Evolutionary conservation across 1,284 basidiomycete genomes (phyloP).

Genomic region (Neotropicomus parvogracilis): DNA sequence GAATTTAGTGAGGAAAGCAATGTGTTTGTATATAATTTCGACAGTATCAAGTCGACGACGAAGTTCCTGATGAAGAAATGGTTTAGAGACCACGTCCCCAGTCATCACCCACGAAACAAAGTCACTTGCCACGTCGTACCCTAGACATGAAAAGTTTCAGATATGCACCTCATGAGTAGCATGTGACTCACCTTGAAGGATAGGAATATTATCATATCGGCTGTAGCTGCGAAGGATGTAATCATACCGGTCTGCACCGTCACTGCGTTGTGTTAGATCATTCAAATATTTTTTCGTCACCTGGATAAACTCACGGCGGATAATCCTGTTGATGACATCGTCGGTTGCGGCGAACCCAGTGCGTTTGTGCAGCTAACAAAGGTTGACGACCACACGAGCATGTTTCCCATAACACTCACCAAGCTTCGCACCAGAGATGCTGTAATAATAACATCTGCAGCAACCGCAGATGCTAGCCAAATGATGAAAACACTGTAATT

Average conservation of each 20-base stretch:
- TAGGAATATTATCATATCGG: slow-evolving; percentile 17
- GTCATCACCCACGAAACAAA: too few relatives aligned
- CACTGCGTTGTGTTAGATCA: slow-evolving; percentile 4
- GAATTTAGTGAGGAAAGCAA: too few relatives aligned
- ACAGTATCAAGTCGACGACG: too few relatives aligned
- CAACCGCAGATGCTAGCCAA: slow-evolving; percentile 46
- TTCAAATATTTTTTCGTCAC: not conserved
- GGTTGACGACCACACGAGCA: not conserved
- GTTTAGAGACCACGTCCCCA: too few relatives aligned
- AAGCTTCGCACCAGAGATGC: slow-evolving; percentile 42
- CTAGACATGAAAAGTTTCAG: slow-evolving; percentile 2
- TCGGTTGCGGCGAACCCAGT: slow-evolving; percentile 19
- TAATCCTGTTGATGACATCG: slow-evolving; percentile 13
- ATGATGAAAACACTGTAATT: slow-evolving; percentile 40
- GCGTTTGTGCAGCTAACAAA: slow-evolving; percentile 12
- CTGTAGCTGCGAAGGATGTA: slow-evolving; percentile 12
- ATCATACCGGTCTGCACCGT: slow-evolving; percentile 23
- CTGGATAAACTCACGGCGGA: slow-evolving; percentile 11
- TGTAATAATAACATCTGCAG: slow-evolving; percentile 47
- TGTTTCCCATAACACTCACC: slow-evolving; percentile 29
- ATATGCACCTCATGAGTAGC: not conserved
- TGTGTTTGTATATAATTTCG: too few relatives aligned
- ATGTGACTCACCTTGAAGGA: slow-evolving; percentile 4
- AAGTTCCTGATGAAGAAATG: too few relatives aligned
- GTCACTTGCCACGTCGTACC: slow-evolving; percentile 1